Percentiles rank a stretch among this genome's conserved stretches.
Evolutionary conservation across 2,329 filamentous ascomycete genomes (phyloP).

Genomic region (Aspergillus sergii): DNA sequence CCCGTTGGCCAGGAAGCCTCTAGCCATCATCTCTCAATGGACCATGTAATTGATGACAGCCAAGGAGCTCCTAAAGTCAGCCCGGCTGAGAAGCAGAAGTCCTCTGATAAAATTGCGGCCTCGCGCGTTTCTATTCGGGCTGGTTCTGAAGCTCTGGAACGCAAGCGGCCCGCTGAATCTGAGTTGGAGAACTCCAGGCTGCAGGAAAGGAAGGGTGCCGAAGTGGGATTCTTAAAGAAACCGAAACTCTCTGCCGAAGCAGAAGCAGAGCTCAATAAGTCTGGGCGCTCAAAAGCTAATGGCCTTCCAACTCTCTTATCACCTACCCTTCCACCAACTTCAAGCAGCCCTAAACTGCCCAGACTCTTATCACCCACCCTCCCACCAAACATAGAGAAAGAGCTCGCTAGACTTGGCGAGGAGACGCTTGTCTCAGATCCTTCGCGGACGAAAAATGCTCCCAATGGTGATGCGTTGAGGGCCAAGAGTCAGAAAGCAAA

Average conservation of each 20-base stretch:
- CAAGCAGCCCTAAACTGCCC: conserved; percentile 48
- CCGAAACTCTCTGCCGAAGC: conserved; percentile 41
- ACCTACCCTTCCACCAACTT: conserved; percentile 46
- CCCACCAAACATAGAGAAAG: conserved; percentile 57
- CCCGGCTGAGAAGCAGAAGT: conserved; percentile 19
- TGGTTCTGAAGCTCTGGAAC: conserved; percentile 21
- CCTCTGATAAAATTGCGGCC: conserved; percentile 11
- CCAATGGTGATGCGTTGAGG: conserved; percentile 23
- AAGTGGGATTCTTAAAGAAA: conserved; percentile 41
- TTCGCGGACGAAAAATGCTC: conserved; percentile 19
- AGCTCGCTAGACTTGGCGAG: conserved; percentile 49
- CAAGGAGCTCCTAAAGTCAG: conserved; percentile 24
- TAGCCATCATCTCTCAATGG: conserved; percentile 20
- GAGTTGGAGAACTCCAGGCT: conserved; percentile 20
- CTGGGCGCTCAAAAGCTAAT: conserved; percentile 26
- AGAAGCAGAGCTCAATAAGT: conserved; percentile 29
- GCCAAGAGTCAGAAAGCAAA: conserved; percentile 22
- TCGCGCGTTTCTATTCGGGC: conserved; percentile 18
- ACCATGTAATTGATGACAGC: conserved; percentile 21
- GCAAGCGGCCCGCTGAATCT: conserved; percentile 32
- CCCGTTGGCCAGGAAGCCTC: conserved; percentile 27
- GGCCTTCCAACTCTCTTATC: conserved; percentile 42
- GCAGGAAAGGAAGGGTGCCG: conserved; percentile 22
- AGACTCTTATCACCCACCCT: conserved; percentile 61
- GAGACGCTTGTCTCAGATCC: conserved; percentile 27